These are phyloP conservation scores for Dillenia turbinata DNA, from an alignment of 164 flowering plant species.

Conservation along the genomic window DNA sequence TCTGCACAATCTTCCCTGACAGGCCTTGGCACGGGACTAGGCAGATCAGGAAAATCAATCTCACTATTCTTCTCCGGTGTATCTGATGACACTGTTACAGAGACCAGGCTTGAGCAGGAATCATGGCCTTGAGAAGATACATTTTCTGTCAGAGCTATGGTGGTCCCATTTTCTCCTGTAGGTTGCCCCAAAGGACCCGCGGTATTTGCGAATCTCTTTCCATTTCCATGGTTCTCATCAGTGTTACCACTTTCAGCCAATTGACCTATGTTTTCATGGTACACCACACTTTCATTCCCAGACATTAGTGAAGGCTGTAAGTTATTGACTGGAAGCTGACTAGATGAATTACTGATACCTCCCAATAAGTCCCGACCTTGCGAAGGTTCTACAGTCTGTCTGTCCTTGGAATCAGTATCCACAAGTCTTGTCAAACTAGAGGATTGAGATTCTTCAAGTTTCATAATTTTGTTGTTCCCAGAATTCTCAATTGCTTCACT, in stretches of 20 bases:
- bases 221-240: constrained; percentile 24
- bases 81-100: constrained; percentile 27
- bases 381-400: constrained; percentile 17
- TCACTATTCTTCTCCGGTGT: constrained; percentile 16
- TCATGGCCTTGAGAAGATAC: constrained; percentile 10
- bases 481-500: too few relatives aligned
- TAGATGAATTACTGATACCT: constrained; percentile 26
- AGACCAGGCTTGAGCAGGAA: constrained; percentile 27
- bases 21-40: constrained; percentile 58
- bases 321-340: constrained; percentile 17
- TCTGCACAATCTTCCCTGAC: constrained; percentile 13
- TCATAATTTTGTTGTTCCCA: too few relatives aligned
- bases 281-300: constrained; percentile 19
- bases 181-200: constrained; percentile 24
- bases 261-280: constrained; percentile 20
- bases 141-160: constrained; percentile 15
- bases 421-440: constrained; percentile 19
- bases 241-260: constrained; percentile 23
- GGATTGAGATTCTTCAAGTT: constrained; percentile 14
- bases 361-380: constrained; percentile 24
- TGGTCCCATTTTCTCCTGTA: constrained; percentile 20
- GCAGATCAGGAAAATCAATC: constrained; percentile 34
- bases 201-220: constrained; percentile 16
- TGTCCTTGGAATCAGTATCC: constrained; percentile 19
- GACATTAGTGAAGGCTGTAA: constrained; percentile 21